Conservation (phyloP, 371 early-diverging fungal genomes). For the Umbelopsis sp. region DNA sequence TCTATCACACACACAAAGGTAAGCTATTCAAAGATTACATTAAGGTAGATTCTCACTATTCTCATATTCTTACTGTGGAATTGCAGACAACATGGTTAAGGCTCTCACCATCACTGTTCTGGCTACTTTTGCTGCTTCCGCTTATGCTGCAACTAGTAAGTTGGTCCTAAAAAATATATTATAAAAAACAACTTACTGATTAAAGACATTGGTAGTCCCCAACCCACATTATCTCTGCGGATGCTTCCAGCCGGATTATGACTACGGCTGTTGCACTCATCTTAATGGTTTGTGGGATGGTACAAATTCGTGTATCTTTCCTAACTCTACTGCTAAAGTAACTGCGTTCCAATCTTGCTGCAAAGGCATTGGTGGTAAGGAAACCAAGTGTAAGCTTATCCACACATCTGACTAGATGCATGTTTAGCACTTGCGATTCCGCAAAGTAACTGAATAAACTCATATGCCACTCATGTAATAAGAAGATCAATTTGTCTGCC, state of each 20-base stretch:
- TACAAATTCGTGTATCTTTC: neutral
- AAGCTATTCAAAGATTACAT: neutral
- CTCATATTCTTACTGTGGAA: neutral
- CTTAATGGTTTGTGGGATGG: neutral
- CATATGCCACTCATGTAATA: no score
- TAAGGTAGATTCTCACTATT: neutral
- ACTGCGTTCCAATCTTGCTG: neutral
- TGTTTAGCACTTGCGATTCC: no score
- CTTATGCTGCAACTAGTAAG: neutral
- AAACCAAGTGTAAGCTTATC: neutral
- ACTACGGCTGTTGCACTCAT: neutral
- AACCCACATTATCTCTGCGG: neutral
- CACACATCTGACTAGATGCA: neutral
- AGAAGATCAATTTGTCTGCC: no score
- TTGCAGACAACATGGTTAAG: conserved; percentile 9
- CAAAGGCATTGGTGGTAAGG: neutral
- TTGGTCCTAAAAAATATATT: no score
- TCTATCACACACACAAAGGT: neutral
- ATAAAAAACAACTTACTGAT: no score
- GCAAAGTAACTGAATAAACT: no score
- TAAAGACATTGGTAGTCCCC: neutral
- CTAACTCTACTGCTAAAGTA: neutral
- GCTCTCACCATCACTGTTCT: neutral
- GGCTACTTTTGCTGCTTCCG: neutral
- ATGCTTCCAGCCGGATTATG: neutral